These are phyloP conservation scores for Alnus glutinosa DNA, from an alignment of 306 rosid genomes.

Conservation along the genomic window DNA sequence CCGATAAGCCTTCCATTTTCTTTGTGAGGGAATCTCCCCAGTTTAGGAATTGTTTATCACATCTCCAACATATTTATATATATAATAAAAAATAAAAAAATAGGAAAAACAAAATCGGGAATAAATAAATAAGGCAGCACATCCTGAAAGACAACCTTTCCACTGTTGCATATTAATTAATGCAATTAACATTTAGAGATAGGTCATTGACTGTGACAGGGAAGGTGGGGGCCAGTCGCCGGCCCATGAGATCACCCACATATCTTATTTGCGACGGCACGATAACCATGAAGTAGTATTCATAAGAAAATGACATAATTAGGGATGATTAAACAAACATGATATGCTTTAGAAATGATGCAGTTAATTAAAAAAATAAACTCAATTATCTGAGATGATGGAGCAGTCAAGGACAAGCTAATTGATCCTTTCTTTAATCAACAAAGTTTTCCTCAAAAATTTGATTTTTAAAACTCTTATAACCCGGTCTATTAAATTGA, in stretches of 20 bases:
- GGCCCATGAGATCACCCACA: conserved; percentile 44
- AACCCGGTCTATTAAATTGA: no score
- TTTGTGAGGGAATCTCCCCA: neutral
- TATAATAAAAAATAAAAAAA: no score
- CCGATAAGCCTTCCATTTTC: neutral
- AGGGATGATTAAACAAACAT: conserved; percentile 7
- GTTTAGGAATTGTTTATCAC: neutral
- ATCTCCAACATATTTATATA: neutral
- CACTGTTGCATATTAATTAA: conserved; percentile 5
- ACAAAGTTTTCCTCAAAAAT: no score
- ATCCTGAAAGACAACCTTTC: neutral
- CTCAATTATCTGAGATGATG: neutral
- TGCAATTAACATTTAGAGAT: neutral
- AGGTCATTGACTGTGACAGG: conserved; percentile 2
- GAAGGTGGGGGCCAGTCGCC: conserved; percentile 43
- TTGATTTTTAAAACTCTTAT: no score
- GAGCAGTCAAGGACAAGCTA: neutral
- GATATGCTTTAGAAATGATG: neutral
- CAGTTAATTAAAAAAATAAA: neutral
- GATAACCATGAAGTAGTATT: conserved; percentile 33
- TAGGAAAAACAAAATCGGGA: no score
- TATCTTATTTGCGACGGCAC: conserved; percentile 49
- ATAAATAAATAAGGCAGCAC: neutral
- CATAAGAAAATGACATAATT: conserved; percentile 25
- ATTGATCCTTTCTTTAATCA: conserved; percentile 4